phyloP scores from a whole-genome alignment of 768 basidiomycete genomes.

The Psilocybe tampanensis region DNA sequence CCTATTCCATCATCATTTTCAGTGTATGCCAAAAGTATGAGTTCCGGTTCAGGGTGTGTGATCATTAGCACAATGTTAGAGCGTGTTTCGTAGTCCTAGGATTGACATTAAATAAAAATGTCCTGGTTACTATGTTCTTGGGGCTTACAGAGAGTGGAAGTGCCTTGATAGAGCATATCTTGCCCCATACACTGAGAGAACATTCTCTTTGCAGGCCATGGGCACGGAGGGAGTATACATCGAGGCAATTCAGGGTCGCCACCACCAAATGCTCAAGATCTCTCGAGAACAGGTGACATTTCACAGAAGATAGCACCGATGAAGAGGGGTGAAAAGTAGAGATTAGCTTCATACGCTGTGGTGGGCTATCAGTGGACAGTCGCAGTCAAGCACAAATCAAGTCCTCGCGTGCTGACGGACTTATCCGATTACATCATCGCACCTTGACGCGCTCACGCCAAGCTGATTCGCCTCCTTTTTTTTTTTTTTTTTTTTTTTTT shows the following conservation, averaged over 20 bases:
- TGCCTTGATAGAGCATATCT: slow-evolving; percentile 55
- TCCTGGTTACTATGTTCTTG: slow-evolving; percentile 1
- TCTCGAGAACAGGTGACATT: slow-evolving; percentile 60
- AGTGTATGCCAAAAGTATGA: slow-evolving; percentile 62
- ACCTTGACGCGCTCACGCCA: too few relatives aligned
- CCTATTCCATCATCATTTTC: slow-evolving; percentile 34
- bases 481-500: neutral
- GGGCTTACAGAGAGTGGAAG: slow-evolving; percentile 55
- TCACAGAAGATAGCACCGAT: slow-evolving; percentile 69
- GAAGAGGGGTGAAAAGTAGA: slow-evolving; percentile 80
- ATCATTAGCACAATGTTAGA: slow-evolving; percentile 67
- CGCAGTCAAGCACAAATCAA: too few relatives aligned
- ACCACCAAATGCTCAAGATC: slow-evolving; percentile 67
- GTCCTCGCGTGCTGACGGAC: too few relatives aligned
- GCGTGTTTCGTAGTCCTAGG: slow-evolving; percentile 34
- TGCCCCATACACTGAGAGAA: slow-evolving; percentile 69
- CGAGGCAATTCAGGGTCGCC: slow-evolving; percentile 65
- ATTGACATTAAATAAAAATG: slow-evolving; percentile 13
- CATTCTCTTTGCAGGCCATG: slow-evolving; percentile 65
- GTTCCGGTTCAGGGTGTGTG: slow-evolving; percentile 76
- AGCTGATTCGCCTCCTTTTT: too few relatives aligned
- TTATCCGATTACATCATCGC: too few relatives aligned
- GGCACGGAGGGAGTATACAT: slow-evolving; percentile 66
- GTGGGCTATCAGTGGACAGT: too few relatives aligned
- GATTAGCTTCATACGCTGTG: slow-evolving; percentile 65